Evolutionary conservation across 2,329 filamentous ascomycete genomes (phyloP).

Genomic region (Xylariaceae sp.): DNA sequence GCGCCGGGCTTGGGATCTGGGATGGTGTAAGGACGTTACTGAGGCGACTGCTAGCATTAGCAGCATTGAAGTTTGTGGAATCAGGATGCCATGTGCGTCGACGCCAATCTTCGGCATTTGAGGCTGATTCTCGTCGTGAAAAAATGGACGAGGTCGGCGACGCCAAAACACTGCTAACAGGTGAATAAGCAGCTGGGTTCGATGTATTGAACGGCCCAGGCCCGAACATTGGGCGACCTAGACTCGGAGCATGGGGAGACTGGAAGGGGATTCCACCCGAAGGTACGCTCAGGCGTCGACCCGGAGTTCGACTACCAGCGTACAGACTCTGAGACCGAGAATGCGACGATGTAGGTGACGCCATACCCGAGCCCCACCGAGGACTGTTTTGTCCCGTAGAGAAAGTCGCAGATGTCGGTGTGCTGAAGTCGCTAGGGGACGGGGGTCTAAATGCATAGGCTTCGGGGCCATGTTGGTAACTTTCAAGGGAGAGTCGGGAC

Average conservation of each 20-base stretch:
- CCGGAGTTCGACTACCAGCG: slow-evolving; percentile 58
- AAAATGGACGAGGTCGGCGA: slow-evolving; percentile 63
- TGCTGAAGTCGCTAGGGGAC: slow-evolving; percentile 72
- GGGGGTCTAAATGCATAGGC: slow-evolving; percentile 61
- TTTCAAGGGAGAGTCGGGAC: slow-evolving; percentile 63
- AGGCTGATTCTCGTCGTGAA: slow-evolving; percentile 62
- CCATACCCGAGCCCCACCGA: slow-evolving; percentile 62
- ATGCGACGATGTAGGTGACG: slow-evolving; percentile 68
- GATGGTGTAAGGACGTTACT: slow-evolving; percentile 70
- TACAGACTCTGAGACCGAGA: slow-evolving; percentile 72
- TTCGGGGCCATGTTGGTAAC: slow-evolving; percentile 61
- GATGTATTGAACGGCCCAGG: slow-evolving; percentile 52
- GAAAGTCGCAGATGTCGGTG: slow-evolving; percentile 79
- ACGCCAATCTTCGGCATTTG: slow-evolving; percentile 68
- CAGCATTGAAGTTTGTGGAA: slow-evolving; percentile 58
- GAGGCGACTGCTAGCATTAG: slow-evolving; percentile 63
- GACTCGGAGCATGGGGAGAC: slow-evolving; percentile 51
- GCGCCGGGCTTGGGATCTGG: slow-evolving; percentile 49
- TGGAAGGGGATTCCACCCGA: slow-evolving; percentile 72
- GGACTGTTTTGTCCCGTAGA: slow-evolving; percentile 75
- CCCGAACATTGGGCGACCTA: slow-evolving; percentile 52
- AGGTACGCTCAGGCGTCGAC: slow-evolving; percentile 77
- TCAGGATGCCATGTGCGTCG: slow-evolving; percentile 90
- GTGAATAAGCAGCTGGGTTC: slow-evolving; percentile 50
- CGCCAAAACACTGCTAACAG: slow-evolving; percentile 58